Evolutionary conservation across 108 stramenopile species (phyloP).

Genomic region (Fragilaria crotonensis): DNA sequence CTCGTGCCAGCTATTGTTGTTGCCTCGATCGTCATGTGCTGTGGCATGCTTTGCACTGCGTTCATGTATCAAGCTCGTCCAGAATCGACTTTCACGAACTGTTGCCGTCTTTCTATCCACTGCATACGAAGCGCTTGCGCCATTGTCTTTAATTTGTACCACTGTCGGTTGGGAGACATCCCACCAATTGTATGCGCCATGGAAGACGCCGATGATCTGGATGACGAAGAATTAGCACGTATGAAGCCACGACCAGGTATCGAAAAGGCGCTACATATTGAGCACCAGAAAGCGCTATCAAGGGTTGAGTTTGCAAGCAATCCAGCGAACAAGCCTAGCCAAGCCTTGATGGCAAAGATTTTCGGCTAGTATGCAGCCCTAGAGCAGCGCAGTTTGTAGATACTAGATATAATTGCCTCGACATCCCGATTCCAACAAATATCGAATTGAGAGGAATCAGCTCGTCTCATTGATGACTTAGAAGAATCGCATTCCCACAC

Average conservation of each 20-base stretch:
- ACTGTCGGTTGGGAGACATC: conserved; percentile 35
- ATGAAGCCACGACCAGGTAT: conserved; percentile 36
- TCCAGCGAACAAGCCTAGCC: too few relatives aligned
- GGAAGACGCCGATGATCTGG: conserved; percentile 25
- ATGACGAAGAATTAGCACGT: conserved; percentile 32
- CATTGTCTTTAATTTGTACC: conserved; percentile 31
- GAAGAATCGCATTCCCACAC: too few relatives aligned
- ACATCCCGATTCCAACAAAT: too few relatives aligned
- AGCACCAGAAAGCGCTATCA: conserved; percentile 31
- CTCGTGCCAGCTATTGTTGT: too few relatives aligned
- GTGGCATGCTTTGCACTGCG: conserved; percentile 33
- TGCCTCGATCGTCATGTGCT: too few relatives aligned
- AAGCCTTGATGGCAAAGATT: too few relatives aligned
- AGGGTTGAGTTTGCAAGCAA: conserved; percentile 7
- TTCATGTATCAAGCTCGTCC: conserved; percentile 21
- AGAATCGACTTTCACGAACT: conserved; percentile 33
- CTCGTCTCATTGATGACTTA: too few relatives aligned
- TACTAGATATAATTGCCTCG: too few relatives aligned
- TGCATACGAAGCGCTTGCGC: conserved; percentile 14
- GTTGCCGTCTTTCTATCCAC: conserved; percentile 22
- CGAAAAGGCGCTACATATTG: conserved; percentile 31
- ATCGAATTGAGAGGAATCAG: too few relatives aligned
- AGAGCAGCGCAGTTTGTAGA: too few relatives aligned
- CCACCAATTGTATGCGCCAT: conserved; percentile 18
- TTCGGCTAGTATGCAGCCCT: too few relatives aligned